These are phyloP conservation scores for Protomyces macrosporus DNA, from an alignment of 1,139 yeast genomes.

Conservation along the genomic window DNA sequence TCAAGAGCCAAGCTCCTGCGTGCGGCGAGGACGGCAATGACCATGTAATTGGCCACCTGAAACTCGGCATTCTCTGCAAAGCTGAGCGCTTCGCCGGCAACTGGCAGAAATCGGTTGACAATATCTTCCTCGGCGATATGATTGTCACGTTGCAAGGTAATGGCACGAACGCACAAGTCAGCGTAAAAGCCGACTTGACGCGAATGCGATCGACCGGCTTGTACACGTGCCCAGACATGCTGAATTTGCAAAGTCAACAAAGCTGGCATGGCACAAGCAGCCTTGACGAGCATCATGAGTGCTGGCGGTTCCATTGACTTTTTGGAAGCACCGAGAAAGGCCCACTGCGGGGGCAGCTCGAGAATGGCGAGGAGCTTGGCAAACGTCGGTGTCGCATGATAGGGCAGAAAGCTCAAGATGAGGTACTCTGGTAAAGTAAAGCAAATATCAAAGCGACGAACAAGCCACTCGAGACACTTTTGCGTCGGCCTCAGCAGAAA, in stretches of 20 bases:
- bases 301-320: slow-evolving; percentile 63
- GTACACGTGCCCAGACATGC: slow-evolving; percentile 52
- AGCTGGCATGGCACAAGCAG: slow-evolving; percentile 57
- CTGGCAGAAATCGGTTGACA: slow-evolving; percentile 48
- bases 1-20: slow-evolving; percentile 62
- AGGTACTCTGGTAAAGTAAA: slow-evolving; percentile 70
- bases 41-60: slow-evolving; percentile 76
- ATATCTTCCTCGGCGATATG: slow-evolving; percentile 38
- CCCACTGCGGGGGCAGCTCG: slow-evolving; percentile 58
- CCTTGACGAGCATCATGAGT: slow-evolving; percentile 61
- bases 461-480: slow-evolving; percentile 89
- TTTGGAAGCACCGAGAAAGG: slow-evolving; percentile 65
- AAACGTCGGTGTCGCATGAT: slow-evolving; percentile 67
- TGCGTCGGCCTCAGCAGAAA: slow-evolving; percentile 70
- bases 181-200: slow-evolving; percentile 73
- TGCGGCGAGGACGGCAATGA: slow-evolving; percentile 69
- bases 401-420: slow-evolving; percentile 68
- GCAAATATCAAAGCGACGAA: slow-evolving; percentile 76
- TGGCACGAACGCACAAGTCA: slow-evolving; percentile 64
- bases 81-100: slow-evolving; percentile 37
- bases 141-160: slow-evolving; percentile 47
- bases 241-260: slow-evolving; percentile 62
- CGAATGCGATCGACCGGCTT: slow-evolving; percentile 46
- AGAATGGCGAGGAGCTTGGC: slow-evolving; percentile 67
- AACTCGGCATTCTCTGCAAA: slow-evolving; percentile 50